Conservation (phyloP, 2,329 filamentous ascomycete species). For the Pyrenophora tritici-repentis region DNA sequence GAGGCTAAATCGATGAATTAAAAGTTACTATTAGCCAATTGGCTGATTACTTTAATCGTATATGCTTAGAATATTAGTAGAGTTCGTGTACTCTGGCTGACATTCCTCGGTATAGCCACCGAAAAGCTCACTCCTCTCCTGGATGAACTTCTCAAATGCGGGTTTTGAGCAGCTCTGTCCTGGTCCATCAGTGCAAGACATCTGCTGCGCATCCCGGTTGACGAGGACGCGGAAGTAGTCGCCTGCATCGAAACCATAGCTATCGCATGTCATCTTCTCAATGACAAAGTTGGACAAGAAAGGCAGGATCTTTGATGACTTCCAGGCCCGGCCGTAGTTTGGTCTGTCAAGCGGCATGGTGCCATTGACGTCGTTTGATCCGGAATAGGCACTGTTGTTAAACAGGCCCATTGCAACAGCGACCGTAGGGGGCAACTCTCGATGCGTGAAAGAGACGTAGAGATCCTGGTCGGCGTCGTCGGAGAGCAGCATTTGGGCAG, state of each 20-base stretch:
- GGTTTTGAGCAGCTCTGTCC: constrained; percentile 56
- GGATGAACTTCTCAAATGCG: constrained; percentile 52
- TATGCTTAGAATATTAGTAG: constrained; percentile 47
- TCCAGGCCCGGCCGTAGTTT: constrained; percentile 68
- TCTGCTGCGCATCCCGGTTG: constrained; percentile 56
- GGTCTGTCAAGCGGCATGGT: constrained; percentile 68
- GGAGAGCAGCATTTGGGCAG: constrained; percentile 57
- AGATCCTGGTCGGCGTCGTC: constrained; percentile 60
- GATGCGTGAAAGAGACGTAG: constrained; percentile 71
- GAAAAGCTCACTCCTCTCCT: constrained; percentile 50
- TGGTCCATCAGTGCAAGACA: constrained; percentile 57
- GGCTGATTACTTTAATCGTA: constrained; percentile 1
- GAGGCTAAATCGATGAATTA: background rate
- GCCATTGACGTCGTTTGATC: constrained; percentile 60
- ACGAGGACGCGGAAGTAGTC: constrained; percentile 60
- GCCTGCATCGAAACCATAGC: constrained; percentile 57
- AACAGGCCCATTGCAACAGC: constrained; percentile 70
- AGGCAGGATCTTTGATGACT: constrained; percentile 65
- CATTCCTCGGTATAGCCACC: constrained; percentile 52
- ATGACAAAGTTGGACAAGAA: constrained; percentile 70
- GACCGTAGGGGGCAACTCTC: constrained; percentile 69
- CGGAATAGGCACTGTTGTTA: constrained; percentile 66
- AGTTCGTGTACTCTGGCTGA: constrained; percentile 50
- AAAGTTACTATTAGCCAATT: constrained; percentile 1
- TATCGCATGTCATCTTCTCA: constrained; percentile 67